Evolutionary conservation across 2,329 filamentous ascomycete species (phyloP).

Genomic region (Dothideomycetes sp.): DNA sequence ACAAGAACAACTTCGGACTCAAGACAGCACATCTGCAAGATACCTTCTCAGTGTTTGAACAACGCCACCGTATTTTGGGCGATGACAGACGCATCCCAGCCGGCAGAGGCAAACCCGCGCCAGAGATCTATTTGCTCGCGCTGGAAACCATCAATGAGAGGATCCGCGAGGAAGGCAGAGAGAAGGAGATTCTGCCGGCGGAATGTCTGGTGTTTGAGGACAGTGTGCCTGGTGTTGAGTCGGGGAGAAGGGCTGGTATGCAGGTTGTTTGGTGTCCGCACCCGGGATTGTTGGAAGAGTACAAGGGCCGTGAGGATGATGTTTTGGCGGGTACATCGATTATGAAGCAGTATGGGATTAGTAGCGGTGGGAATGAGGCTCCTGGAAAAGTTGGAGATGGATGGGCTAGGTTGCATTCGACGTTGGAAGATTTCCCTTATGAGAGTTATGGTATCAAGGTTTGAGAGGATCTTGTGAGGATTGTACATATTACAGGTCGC

Average conservation of each 20-base stretch:
- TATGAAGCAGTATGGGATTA: conserved; percentile 39
- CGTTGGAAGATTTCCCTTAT: conserved; percentile 53
- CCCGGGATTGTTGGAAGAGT: conserved; percentile 65
- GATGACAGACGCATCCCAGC: conserved; percentile 70
- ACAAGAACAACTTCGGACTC: conserved; percentile 61
- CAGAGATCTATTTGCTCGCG: conserved; percentile 88
- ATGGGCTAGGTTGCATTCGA: conserved; percentile 45
- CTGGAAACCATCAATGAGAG: conserved; percentile 74
- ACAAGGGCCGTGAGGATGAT: conserved; percentile 63
- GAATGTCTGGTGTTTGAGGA: conserved; percentile 98
- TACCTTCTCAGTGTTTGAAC: conserved; percentile 52
- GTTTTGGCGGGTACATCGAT: conserved; percentile 77
- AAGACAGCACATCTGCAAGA: conserved; percentile 55
- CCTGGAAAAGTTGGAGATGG: conserved; percentile 52
- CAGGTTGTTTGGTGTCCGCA: conserved; percentile 89
- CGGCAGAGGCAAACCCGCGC: conserved; percentile 85
- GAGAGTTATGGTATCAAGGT: conserved; percentile 47
- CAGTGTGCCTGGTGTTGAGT: conserved; percentile 84
- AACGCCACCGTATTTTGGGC: conserved; percentile 66
- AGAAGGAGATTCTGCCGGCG: conserved; percentile 59
- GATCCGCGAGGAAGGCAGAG: conserved; percentile 49
- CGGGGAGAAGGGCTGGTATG: conserved; percentile 86
- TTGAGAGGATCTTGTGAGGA: too few species aligned
- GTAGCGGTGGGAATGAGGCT: conserved; percentile 31
- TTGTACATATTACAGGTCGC: too few species aligned